Evolutionary conservation across 164 flowering plant genomes (phyloP), one percentile per base, ranked within the genome.

Genomic region (Nelumbo lutea): DNA sequence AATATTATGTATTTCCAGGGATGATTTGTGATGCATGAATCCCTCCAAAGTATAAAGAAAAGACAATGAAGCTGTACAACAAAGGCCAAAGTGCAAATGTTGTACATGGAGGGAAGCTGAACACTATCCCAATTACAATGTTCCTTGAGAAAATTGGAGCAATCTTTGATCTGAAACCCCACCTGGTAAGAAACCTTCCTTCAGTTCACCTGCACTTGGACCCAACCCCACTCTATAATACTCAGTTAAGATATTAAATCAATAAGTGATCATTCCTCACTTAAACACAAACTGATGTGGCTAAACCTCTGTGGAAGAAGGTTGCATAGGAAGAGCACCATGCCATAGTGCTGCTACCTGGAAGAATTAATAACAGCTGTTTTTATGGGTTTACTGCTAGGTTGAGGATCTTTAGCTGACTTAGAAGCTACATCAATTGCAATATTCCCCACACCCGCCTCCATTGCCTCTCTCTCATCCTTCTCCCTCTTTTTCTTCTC

Each of bases 381-480:
- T 47, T 40, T 57, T 39, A 47, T 55, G 38, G 70, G 65, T 68
- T 71, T 46, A 15, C 59, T 62, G 52, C 67, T 77, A 62, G 73
- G 62, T 73, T 76, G 77, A 44, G 73, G 70, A 70, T 83, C 82
- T 71, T 74, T 76, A 10, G 43, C 68, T 3, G 71, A 55, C 66
- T 82, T 78, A 3, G 76, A 63, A 65, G 73, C 65, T 45, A 80
- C 87, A 80, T 80, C 82, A 71, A 93, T 89, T 50, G 80, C 91
- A 41, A 93, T 89, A 62, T 86, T 93, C 47, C 91, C 89, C 66
- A 93, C 71, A 13, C 90, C 85, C 61, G 69, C 79, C 74, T 90
- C 90, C 90, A 93, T 83, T 45, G 89, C 92, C 72, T 89, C 93
- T 75, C 86, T 87, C 64, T 86, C 93, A 79, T 82, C 83, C 64